A percentile compares a stretch with the other conserved stretches of the same genome.
Conservation (phyloP, 257 asterid species). For the Sherardia arvensis region DNA sequence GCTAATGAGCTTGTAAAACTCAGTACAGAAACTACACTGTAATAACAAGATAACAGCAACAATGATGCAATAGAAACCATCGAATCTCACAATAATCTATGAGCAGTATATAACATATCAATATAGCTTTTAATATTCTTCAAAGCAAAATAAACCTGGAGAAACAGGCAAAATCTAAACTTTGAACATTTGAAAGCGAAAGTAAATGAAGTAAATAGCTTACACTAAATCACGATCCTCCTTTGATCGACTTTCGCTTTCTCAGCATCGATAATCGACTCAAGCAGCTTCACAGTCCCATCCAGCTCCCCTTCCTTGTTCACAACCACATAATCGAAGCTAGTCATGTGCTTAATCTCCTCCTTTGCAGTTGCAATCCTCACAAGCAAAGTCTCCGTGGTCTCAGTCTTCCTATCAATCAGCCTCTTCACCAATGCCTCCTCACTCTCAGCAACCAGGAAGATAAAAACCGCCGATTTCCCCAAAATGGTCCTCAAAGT, state of each 20-base stretch:
- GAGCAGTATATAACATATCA: too few species aligned
- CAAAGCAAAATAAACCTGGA: background rate
- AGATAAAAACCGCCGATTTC: conserved; percentile 60
- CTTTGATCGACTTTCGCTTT: conserved; percentile 80
- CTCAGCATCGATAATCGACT: conserved; percentile 86
- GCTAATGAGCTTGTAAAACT: background rate
- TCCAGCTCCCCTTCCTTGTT: conserved; percentile 87
- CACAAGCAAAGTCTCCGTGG: conserved; percentile 56
- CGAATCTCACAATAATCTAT: background rate
- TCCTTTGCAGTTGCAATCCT: conserved; percentile 81
- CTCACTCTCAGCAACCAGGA: conserved; percentile 88
- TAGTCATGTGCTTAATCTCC: conserved; percentile 68
- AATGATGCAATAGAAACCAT: background rate
- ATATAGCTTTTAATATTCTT: background rate
- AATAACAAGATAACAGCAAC: background rate
- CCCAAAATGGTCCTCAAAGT: conserved; percentile 56
- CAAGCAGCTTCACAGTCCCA: conserved; percentile 54
- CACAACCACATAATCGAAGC: conserved; percentile 90
- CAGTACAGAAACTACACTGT: background rate
- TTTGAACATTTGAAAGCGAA: background rate
- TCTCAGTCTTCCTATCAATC: conserved; percentile 81
- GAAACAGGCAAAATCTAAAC: background rate
- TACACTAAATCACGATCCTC: conserved; percentile 34
- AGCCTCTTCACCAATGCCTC: conserved; percentile 86
- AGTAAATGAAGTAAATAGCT: background rate